Conservation (phyloP, 108 stramenopile genomes). For the Conticribra guillardii region DNA sequence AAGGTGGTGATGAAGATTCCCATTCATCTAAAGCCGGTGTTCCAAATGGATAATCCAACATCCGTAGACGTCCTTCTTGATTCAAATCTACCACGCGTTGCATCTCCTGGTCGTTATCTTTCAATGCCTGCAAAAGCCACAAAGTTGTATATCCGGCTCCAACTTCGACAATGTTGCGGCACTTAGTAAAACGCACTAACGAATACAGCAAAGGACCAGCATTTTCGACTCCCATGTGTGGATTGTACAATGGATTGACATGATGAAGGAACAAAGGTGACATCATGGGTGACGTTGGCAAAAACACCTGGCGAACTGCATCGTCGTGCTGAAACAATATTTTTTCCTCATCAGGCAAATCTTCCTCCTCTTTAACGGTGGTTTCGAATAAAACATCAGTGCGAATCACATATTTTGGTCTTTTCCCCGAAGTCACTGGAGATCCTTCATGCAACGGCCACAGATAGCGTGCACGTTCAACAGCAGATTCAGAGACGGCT, state of each 20-base stretch:
- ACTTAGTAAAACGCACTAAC: conserved; percentile 75
- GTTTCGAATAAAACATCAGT: conserved; percentile 80
- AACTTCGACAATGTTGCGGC: conserved; percentile 71
- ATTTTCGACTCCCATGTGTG: conserved; percentile 90
- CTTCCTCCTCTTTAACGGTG: conserved; percentile 28
- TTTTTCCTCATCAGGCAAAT: conserved; percentile 20
- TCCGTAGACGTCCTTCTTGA: conserved; percentile 46
- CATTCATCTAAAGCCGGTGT: conserved; percentile 38
- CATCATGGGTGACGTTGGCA: conserved; percentile 54
- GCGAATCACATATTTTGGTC: conserved; percentile 89
- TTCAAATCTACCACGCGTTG: conserved; percentile 56
- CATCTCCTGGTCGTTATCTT: conserved; percentile 86
- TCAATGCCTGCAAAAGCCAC: conserved; percentile 77
- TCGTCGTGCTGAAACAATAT: conserved; percentile 63
- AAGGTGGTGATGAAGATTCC: conserved; percentile 3
- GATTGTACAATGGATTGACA: conserved; percentile 64
- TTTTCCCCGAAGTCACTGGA: conserved; percentile 54
- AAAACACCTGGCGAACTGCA: conserved; percentile 62
- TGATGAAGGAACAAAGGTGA: conserved; percentile 63
- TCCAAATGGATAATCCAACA: conserved; percentile 79
- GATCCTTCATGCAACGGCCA: conserved; percentile 88
- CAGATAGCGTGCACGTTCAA: conserved; percentile 70
- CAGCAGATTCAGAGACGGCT: conserved; percentile 75
- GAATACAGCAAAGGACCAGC: conserved; percentile 73
- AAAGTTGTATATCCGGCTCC: conserved; percentile 88